These are phyloP conservation scores for Pontederia crassipes DNA, from an alignment of 176 grass and related monocot genomes.

Conservation along the genomic window DNA sequence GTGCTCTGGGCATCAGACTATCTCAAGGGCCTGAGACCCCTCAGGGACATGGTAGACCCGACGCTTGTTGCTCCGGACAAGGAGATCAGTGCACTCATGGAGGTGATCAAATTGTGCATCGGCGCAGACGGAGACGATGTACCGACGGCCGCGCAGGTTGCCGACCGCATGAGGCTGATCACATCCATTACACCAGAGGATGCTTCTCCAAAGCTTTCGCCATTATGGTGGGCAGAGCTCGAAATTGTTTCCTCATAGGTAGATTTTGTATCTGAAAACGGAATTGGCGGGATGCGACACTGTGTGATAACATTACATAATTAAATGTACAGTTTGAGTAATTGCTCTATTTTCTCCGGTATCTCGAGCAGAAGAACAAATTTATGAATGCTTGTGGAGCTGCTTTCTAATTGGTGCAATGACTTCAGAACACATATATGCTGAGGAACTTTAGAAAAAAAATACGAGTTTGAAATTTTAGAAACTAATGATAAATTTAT, in stretches of 20 bases:
- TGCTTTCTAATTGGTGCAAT: too few relatives aligned
- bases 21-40: constrained; percentile 44
- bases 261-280: not conserved
- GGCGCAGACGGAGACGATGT: constrained; percentile 21
- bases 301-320: too few relatives aligned
- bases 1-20: constrained; percentile 84
- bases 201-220: constrained; percentile 36
- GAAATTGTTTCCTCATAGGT: constrained; percentile 39
- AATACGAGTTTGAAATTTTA: too few relatives aligned
- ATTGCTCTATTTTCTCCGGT: too few relatives aligned
- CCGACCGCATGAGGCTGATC: constrained; percentile 29
- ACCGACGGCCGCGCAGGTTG: constrained; percentile 31
- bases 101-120: constrained; percentile 50
- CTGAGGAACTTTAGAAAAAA: too few relatives aligned
- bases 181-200: constrained; percentile 31
- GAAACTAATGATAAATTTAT: too few relatives aligned
- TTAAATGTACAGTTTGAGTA: too few relatives aligned
- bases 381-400: too few relatives aligned
- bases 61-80: constrained; percentile 38
- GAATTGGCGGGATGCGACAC: too few relatives aligned
- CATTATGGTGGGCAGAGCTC: constrained; percentile 83
- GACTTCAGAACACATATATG: too few relatives aligned
- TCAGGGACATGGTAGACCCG: constrained; percentile 45
- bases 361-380: too few relatives aligned
- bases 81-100: constrained; percentile 32